Evolutionary conservation across 179 eudicot species (phyloP).

Genomic region (Silene noctiflora): DNA sequence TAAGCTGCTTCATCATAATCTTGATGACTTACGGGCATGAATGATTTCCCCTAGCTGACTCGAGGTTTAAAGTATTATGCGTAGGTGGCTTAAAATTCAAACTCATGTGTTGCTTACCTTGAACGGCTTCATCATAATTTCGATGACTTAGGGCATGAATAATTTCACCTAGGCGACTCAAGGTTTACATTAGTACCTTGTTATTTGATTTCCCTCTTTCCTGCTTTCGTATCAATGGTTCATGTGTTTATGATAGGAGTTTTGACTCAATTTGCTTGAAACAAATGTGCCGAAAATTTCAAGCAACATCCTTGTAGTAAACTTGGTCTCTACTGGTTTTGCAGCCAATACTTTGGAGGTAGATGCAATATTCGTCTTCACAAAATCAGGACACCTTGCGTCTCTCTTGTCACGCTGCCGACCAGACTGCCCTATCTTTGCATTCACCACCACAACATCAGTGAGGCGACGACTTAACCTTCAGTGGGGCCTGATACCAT

Average conservation of each 20-base stretch:
- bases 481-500: slow-evolving; percentile 95
- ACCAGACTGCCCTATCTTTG: slow-evolving; percentile 93
- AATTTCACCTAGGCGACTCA: no score
- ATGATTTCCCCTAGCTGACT: neutral
- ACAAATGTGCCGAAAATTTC: no score
- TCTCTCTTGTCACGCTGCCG: slow-evolving; percentile 88
- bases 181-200: no score
- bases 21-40: neutral
- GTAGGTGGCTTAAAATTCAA: no score
- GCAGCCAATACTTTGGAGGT: slow-evolving; percentile 83
- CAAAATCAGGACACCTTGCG: slow-evolving; percentile 84
- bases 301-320: neutral
- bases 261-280: no score
- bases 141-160: no score
- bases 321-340: slow-evolving; percentile 19
- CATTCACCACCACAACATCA: slow-evolving; percentile 66
- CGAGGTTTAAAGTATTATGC: neutral
- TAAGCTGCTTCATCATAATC: neutral
- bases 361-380: slow-evolving; percentile 82
- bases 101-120: no score
- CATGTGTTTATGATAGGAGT: no score
- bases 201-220: no score
- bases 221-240: no score
- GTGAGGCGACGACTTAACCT: slow-evolving; percentile 76
- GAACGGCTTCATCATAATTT: no score